Evolutionary conservation across 1,284 basidiomycete species (phyloP).

Genomic region (Pascua guehoae): DNA sequence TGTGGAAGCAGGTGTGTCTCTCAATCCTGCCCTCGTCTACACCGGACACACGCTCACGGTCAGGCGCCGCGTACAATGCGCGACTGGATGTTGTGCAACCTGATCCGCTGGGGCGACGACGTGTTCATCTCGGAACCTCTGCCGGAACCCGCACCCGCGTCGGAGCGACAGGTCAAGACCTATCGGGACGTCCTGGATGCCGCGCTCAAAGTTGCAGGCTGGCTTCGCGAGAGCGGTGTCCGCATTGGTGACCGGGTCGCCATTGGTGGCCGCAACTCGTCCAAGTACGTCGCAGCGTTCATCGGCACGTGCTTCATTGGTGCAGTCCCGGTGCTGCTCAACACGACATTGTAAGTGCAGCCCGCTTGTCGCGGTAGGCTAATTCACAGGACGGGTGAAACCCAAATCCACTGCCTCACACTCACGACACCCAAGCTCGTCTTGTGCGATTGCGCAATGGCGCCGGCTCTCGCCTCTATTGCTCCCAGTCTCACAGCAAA

Average conservation of each 20-base stretch:
- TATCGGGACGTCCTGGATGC: slow-evolving; percentile 19
- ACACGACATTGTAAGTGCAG: slow-evolving; percentile 1
- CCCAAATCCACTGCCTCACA: slow-evolving; percentile 22
- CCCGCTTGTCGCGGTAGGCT: not conserved
- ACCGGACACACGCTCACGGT: too few relatives aligned
- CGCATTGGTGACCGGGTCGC: slow-evolving; percentile 32
- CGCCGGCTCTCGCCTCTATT: slow-evolving; percentile 19
- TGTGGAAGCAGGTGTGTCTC: slow-evolving; percentile 40
- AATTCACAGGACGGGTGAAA: slow-evolving; percentile 3
- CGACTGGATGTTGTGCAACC: slow-evolving; percentile 19
- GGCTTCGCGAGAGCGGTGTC: slow-evolving; percentile 31
- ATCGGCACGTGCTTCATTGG: slow-evolving; percentile 40
- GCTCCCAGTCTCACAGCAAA: not conserved
- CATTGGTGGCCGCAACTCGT: slow-evolving; percentile 35
- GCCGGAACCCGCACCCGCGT: not conserved
- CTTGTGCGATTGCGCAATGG: slow-evolving; percentile 30
- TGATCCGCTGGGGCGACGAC: not conserved
- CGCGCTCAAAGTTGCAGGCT: slow-evolving; percentile 8
- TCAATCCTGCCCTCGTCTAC: too few relatives aligned
- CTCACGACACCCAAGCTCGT: slow-evolving; percentile 27
- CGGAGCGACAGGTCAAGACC: not conserved
- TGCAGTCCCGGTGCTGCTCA: slow-evolving; percentile 37
- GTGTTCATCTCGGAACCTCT: not conserved
- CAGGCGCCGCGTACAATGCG: slow-evolving; percentile 18
- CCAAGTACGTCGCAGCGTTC: slow-evolving; percentile 23